phyloP scores from a whole-genome alignment of 257 asterid genomes.

The Solanum lycopersicoides region DNA sequence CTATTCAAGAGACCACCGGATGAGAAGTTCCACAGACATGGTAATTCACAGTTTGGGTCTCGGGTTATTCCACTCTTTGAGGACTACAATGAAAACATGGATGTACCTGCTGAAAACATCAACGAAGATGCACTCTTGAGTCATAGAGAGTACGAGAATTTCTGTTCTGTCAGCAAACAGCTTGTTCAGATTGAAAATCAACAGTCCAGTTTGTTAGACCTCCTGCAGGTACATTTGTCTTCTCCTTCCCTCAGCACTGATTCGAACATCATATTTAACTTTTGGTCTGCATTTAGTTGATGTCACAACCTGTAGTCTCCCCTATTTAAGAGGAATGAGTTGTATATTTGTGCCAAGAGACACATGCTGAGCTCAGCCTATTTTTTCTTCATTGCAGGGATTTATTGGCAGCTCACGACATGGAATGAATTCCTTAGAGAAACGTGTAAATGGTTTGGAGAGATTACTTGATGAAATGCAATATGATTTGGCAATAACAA shows the following conservation, averaged over 20 bases:
- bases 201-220: slow-evolving; percentile 66
- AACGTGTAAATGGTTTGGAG: slow-evolving; percentile 77
- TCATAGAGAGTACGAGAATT: slow-evolving; percentile 45
- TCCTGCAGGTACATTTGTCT: slow-evolving; percentile 51
- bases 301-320: background rate
- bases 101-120: background rate
- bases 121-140: slow-evolving; percentile 11
- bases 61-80: slow-evolving; percentile 47
- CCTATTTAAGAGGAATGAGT: background rate
- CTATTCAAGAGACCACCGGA: slow-evolving; percentile 1
- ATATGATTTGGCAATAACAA: slow-evolving; percentile 34
- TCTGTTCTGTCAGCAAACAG: slow-evolving; percentile 56
- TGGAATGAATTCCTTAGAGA: slow-evolving; percentile 64
- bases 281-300: background rate
- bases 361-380: background rate
- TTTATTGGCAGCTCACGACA: slow-evolving; percentile 71
- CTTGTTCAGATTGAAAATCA: slow-evolving; percentile 73
- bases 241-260: background rate
- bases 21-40: background rate
- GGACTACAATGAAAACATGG: slow-evolving; percentile 2
- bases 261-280: background rate
- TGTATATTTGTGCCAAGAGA: background rate
- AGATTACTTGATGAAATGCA: slow-evolving; percentile 67
- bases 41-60: slow-evolving; percentile 14
- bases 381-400: slow-evolving; percentile 31